These are phyloP conservation scores for Narthecium ossifragum DNA, from an alignment of 106 monocot genomes.

Conservation along the genomic window DNA sequence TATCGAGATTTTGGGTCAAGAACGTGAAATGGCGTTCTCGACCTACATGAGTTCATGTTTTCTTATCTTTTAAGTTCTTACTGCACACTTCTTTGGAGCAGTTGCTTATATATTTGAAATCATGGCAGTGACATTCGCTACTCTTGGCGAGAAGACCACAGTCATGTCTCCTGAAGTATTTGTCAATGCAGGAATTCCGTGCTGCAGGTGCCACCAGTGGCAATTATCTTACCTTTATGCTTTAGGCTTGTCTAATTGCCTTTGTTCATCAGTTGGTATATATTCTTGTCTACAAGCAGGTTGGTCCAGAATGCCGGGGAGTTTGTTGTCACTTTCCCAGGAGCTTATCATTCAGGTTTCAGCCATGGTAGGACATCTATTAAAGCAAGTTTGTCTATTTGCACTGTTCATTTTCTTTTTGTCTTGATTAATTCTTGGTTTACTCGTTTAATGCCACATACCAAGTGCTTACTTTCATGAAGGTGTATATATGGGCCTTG, in stretches of 20 bases:
- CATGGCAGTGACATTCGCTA: constrained; percentile 66
- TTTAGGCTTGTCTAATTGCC: too few species aligned
- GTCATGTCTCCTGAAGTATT: constrained; percentile 89
- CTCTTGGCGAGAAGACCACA: constrained; percentile 76
- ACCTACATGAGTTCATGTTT: too few species aligned
- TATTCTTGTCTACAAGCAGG: too few species aligned
- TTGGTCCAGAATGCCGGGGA: constrained; percentile 98
- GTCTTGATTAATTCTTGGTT: too few species aligned
- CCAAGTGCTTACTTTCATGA: too few species aligned
- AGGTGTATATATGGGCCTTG: too few species aligned
- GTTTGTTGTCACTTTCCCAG: constrained; percentile 96
- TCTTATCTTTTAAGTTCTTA: too few species aligned
- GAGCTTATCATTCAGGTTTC: constrained; percentile 93
- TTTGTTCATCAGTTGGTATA: too few species aligned
- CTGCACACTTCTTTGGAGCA: not conserved
- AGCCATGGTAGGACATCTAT: constrained; percentile 61
- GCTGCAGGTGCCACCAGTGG: constrained; percentile 89
- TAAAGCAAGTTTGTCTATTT: not conserved
- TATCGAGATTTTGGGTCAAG: too few species aligned
- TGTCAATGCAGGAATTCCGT: constrained; percentile 70
- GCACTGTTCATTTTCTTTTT: not conserved
- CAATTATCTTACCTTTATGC: too few species aligned
- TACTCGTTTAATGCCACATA: too few species aligned
- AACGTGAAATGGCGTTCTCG: too few species aligned
- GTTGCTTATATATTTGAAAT: constrained; percentile 2